Base-by-base conservation (phyloP, 371 early-diverging fungal genomes). In the Encephalitozoon romaleae region DNA sequence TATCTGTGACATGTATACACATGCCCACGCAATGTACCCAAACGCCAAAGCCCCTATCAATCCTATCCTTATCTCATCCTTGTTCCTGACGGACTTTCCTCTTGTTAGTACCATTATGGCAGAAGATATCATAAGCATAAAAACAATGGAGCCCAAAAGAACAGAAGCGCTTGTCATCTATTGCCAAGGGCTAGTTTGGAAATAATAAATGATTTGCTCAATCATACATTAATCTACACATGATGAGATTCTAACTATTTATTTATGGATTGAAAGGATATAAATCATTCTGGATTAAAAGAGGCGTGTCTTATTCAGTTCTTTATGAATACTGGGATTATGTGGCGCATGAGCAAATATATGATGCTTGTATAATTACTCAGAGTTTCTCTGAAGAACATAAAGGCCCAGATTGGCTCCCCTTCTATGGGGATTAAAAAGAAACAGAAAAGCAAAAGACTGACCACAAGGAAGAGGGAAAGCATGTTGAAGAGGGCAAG, bases 1-100 rank as follows among this genome's bases (percentile, higher is more conserved):
- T 26, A 70, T 67, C 21, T 81, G 78, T 63, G 82, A 70, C 59
- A 78, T 72, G 41, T 78, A 81, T 11, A 74, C 70, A 47, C 77
- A 71, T 0, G 70, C 51, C 82, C 82, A 81, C 66, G 82, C 70
- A 45, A 81, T 43, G 38, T 66, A 81, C 38, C 65, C 64, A 30
- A 76, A 81, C 38, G 49, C 51, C 38, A 76, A n/a, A 4, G 73
- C 54, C 0, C 82, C 82, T 41, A 76, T 76, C 11, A 70, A 8
- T 52, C 74, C 80, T 23, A 72, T 67, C 47, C 64, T 54, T 21
- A 67, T 51, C 34, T 79, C 80, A 9, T 55, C n/a, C 39, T 73
- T 72, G 43, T 30, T 52, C 21, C 52, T 72, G 9, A 51, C 18
- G 21, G 28, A n/a, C 25, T 72, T 21, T 26, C 38, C 52, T 21